Conservation (phyloP, 345 rosid species). For the Lepidium africanum region DNA sequence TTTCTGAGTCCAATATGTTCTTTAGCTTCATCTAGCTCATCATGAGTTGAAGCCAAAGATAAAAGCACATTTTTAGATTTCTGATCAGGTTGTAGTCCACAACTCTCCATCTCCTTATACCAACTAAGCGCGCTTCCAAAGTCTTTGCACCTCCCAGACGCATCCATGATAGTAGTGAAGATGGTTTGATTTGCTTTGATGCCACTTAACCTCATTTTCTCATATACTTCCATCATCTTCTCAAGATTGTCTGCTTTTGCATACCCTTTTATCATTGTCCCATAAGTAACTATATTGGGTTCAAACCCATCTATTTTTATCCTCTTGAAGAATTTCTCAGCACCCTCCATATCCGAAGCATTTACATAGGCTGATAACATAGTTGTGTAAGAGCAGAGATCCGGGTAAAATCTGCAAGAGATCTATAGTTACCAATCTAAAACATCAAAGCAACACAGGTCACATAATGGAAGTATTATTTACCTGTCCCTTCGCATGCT, state of each 20-base stretch:
- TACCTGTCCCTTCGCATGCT: slow-evolving; percentile 98
- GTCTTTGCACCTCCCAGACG: slow-evolving; percentile 65
- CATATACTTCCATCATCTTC: slow-evolving; percentile 67
- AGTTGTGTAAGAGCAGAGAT: slow-evolving; percentile 83
- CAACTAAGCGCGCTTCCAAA: slow-evolving; percentile 76
- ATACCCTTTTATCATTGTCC: slow-evolving; percentile 79
- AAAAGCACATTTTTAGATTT: slow-evolving; percentile 83
- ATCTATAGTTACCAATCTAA: neutral
- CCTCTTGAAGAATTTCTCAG: slow-evolving; percentile 75
- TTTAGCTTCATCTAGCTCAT: slow-evolving; percentile 62
- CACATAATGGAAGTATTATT: neutral
- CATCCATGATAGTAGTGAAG: slow-evolving; percentile 85
- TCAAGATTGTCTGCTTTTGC: slow-evolving; percentile 62
- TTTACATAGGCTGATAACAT: slow-evolving; percentile 93
- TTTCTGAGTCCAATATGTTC: slow-evolving; percentile 37
- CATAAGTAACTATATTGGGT: slow-evolving; percentile 74
- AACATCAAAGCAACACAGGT: neutral
- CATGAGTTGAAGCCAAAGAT: slow-evolving; percentile 63
- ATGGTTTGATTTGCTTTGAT: slow-evolving; percentile 74
- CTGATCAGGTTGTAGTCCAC: slow-evolving; percentile 65
- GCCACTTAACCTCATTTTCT: slow-evolving; percentile 54
- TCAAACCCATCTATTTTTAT: slow-evolving; percentile 58
- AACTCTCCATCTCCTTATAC: slow-evolving; percentile 79
- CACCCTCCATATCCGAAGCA: slow-evolving; percentile 90
- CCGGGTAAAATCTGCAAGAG: slow-evolving; percentile 59